Base-by-base conservation (phyloP, 495 filamentous ascomycete genomes). In the Neurospora cerealis region DNA sequence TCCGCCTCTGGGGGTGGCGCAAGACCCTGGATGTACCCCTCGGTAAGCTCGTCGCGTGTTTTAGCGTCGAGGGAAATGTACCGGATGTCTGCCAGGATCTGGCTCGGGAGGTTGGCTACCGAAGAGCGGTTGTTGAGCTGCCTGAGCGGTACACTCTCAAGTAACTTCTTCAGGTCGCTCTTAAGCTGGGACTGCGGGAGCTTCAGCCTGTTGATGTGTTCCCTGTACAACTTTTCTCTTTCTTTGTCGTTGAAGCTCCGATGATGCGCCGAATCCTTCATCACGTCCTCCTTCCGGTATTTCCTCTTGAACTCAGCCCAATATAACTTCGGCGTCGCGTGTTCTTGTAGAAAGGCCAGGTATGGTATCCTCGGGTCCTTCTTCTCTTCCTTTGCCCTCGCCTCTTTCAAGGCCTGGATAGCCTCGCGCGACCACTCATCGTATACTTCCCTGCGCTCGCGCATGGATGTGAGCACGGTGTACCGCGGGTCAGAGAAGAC, bases 231-330 rank as follows among this genome's bases (percentile, higher is more conserved):
- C 81, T 93, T 96, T 79, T 99, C 96, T 3, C 93, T 88, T 73
- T 98, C 94, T 78, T 94, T 96, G 78, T 99, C 96, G 1, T 83
- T 81, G 37, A 98, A 78, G 66, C 91, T 88, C 54, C 54, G 9
- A 5, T 66, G 28, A 66, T 36, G 54, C 15, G 54, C 15, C 8
- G 88, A 79, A 75, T 95, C 91, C 69, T 89, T 90, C 95, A 98
- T 96, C 71, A 89, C 89, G 0, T 87, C 79, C 72, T 95, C 93
- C 74, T 91, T 94, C 74, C 91, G 91, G 77, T 90, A 96, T 78
- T 97, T 98, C 39, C 95, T 87, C 75, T 93, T 93, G 80, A 99
- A 99, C 79, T 99, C 96, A 0, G 93, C 90, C 96, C 96, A 99
- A 81, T 96, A 99, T 13, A 98, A 84, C 82, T 97, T 98, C 2